Base-by-base conservation (phyloP, 2,329 filamentous ascomycete genomes). In the Fusarium vanettenii region DNA sequence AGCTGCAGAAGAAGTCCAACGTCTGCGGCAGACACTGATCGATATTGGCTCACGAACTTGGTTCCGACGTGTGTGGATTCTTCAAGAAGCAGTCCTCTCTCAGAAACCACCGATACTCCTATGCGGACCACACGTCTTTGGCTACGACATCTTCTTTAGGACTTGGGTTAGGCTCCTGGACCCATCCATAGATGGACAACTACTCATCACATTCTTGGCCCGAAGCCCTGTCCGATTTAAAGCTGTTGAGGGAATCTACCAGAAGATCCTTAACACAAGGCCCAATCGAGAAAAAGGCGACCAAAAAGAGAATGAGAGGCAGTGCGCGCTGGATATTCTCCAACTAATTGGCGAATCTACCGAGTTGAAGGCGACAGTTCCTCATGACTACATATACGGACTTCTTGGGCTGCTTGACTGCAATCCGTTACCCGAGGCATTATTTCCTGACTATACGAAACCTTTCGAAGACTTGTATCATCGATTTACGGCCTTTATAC, bases 11-110 rank as follows among this genome's bases (percentile, higher is more conserved):
- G 31, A 55, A 1, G 35, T 74, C 0, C 27, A 64, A 1, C 20
- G 29, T 1, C 18, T 71, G 3, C 45, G 71, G 1, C 37, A 33
- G 0, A 59, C 60, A 0, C 5, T 71, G 5, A 67, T 7, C 0
- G n/a, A n/a, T 0, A 61, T 73, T 1, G 71, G 71, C 1, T 57
- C 45, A 4, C 62, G 70, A 0, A 20, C 71, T 2, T 73, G 71
- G 71, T 73, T 73, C 4, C 62, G 71, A 6, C 52, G 71, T 0
- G 67, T 73, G 33, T 73, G 71, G 71, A 73, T 73, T 14, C 71
- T 73, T 0, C 71, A 73, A 35, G 71, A 73, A 41, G 71, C 70
- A 0, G 66, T 73, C 0, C 14, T 73, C 0, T 62, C 71, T 0
- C 25, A 64, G n/a, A 25, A 13, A 4, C 33, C 41, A 0, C 71